Percentiles rank a stretch among this genome's conserved stretches.
These are phyloP conservation scores for Grosmannia clavigera DNA, from an alignment of 2,329 filamentous ascomycete species.

Conservation along the genomic window DNA sequence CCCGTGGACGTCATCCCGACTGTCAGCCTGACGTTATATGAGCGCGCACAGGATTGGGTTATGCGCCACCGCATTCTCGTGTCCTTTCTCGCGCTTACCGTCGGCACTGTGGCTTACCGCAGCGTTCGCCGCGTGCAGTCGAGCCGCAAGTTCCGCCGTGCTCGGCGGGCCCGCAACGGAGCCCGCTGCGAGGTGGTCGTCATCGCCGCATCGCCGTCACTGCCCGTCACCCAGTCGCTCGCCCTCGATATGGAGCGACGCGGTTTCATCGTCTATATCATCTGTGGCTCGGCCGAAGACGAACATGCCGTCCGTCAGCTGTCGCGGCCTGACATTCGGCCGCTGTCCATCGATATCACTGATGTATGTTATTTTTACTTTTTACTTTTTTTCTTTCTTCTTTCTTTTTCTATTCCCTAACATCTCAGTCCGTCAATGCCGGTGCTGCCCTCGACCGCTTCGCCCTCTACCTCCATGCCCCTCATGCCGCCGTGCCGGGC, in stretches of 20 bases:
- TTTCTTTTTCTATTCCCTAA: neutral
- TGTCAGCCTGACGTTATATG: conserved; percentile 21
- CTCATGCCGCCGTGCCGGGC: conserved; percentile 64
- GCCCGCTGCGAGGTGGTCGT: conserved; percentile 78
- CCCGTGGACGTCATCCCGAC: conserved; percentile 16
- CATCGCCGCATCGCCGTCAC: conserved; percentile 74
- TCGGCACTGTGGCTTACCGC: conserved; percentile 51
- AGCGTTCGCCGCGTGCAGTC: conserved; percentile 39
- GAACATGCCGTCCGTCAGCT: conserved; percentile 67
- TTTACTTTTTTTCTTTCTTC: neutral
- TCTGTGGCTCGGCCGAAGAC: conserved; percentile 75
- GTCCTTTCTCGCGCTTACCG: conserved; percentile 56
- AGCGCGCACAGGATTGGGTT: conserved; percentile 59
- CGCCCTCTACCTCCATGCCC: conserved; percentile 55
- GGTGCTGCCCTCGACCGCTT: conserved; percentile 61
- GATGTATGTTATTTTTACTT: conserved; percentile 40
- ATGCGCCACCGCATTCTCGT: conserved; percentile 59
- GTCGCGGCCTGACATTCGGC: conserved; percentile 67
- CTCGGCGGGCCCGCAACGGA: conserved; percentile 68
- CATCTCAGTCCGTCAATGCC: conserved; percentile 49
- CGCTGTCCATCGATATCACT: conserved; percentile 71
- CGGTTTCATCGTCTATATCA: conserved; percentile 87
- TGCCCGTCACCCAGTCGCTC: conserved; percentile 73
- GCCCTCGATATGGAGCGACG: conserved; percentile 78
- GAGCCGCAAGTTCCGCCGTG: conserved; percentile 57